Evolutionary conservation across 73 alveolate species (phyloP).

Genomic region (Paramecium primaurelia): DNA sequence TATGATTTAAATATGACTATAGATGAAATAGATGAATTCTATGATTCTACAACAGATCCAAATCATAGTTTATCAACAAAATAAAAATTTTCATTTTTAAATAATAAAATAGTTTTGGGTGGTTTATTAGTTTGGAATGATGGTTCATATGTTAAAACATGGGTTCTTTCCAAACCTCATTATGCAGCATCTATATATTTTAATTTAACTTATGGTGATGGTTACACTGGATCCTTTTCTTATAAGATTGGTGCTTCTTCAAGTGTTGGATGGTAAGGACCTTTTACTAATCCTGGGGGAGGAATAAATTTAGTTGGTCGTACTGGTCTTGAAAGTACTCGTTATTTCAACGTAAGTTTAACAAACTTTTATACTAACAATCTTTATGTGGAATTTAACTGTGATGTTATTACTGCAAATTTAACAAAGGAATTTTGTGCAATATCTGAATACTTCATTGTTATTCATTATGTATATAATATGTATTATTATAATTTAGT

Average conservation of each 20-base stretch:
- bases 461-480: neutral
- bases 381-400: neutral
- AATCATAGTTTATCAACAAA: neutral
- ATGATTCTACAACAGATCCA: neutral
- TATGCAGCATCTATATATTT: neutral
- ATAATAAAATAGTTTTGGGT: neutral
- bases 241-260: neutral
- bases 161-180: neutral
- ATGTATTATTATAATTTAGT: neutral
- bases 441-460: neutral
- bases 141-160: neutral
- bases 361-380: neutral
- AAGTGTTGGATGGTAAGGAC: neutral
- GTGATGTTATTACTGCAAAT: neutral
- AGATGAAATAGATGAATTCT: neutral
- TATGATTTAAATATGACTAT: neutral
- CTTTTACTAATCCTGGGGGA: neutral
- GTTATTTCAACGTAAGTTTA: neutral
- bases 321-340: neutral
- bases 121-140: neutral
- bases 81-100: neutral
- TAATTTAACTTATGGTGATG: neutral
- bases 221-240: neutral
- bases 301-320: neutral
- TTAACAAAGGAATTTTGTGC: neutral